phyloP scores from a whole-genome alignment of 2,329 filamentous ascomycete species.

The Sporothrix luriei region DNA sequence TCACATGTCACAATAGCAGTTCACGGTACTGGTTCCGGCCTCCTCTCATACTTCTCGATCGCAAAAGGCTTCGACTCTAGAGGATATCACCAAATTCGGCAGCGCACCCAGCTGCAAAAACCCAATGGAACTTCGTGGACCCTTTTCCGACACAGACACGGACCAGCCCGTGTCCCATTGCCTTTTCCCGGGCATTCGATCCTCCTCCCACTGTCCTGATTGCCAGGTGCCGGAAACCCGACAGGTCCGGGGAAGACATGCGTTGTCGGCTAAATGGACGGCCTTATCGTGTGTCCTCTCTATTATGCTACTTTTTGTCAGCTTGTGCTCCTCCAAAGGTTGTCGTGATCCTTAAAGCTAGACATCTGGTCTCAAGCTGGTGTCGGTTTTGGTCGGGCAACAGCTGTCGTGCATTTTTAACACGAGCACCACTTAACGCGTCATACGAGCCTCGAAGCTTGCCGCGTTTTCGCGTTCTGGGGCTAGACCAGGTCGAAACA shows the following conservation, averaged over 20 bases:
- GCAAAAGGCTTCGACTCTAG: neutral
- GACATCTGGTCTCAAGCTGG: neutral
- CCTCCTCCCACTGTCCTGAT: neutral
- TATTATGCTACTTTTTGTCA: too few species aligned
- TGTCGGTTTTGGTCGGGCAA: neutral
- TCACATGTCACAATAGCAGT: neutral
- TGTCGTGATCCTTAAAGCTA: neutral
- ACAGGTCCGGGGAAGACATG: slow-evolving; percentile 9
- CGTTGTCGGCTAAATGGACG: slow-evolving; percentile 24
- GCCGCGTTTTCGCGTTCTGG: neutral
- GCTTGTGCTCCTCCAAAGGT: neutral
- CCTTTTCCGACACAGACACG: slow-evolving; percentile 5
- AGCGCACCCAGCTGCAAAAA: neutral
- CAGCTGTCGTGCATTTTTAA: slow-evolving; percentile 10
- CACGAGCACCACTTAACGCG: slow-evolving; percentile 25
- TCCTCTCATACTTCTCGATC: neutral
- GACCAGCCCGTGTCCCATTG: neutral
- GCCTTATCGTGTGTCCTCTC: neutral
- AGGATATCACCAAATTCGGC: too few species aligned
- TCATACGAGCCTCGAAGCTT: neutral
- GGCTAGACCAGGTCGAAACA: neutral
- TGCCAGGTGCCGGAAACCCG: slow-evolving; percentile 21
- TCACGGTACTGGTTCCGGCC: neutral
- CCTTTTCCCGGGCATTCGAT: neutral
- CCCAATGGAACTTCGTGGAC: neutral